A percentile compares a stretch with the other conserved stretches of the same genome.
Evolutionary conservation across 305 asterid genomes (phyloP).

Genomic region (Withania somnifera): DNA sequence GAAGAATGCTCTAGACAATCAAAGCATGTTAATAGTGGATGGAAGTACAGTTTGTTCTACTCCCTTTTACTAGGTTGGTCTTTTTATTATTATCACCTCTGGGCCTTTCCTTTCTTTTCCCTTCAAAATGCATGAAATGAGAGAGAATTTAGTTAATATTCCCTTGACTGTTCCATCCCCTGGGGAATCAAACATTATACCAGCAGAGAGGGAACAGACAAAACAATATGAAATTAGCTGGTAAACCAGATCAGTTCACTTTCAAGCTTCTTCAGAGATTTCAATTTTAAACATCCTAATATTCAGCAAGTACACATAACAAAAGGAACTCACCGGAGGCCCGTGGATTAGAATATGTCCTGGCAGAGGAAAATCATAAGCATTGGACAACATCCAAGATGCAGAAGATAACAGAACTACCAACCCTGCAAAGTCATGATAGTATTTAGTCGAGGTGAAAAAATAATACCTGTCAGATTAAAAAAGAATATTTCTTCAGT

Average conservation of each 20-base stretch:
- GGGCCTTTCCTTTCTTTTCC: neutral
- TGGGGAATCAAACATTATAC: neutral
- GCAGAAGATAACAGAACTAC: conserved; percentile 49
- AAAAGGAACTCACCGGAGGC: conserved; percentile 58
- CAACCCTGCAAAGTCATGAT: conserved; percentile 49
- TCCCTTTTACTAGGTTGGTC: neutral
- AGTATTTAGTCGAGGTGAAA: neutral
- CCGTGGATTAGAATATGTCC: conserved; percentile 90
- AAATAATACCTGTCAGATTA: neutral
- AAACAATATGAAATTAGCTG: neutral
- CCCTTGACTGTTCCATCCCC: neutral
- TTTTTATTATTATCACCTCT: neutral
- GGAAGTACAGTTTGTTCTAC: neutral
- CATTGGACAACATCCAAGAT: conserved; percentile 50
- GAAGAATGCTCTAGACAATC: neutral
- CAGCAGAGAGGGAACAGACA: neutral
- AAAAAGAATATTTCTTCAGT: neutral
- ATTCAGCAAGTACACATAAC: neutral
- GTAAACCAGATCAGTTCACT: neutral
- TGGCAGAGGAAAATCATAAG: conserved; percentile 65
- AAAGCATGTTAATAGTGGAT: neutral
- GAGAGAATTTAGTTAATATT: neutral
- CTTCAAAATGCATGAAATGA: neutral
- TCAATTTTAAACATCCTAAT: neutral
- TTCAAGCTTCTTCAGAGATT: neutral